These are phyloP conservation scores for Beauveria pseudobassiana DNA, from an alignment of 2,329 filamentous ascomycete genomes.

Conservation along the genomic window DNA sequence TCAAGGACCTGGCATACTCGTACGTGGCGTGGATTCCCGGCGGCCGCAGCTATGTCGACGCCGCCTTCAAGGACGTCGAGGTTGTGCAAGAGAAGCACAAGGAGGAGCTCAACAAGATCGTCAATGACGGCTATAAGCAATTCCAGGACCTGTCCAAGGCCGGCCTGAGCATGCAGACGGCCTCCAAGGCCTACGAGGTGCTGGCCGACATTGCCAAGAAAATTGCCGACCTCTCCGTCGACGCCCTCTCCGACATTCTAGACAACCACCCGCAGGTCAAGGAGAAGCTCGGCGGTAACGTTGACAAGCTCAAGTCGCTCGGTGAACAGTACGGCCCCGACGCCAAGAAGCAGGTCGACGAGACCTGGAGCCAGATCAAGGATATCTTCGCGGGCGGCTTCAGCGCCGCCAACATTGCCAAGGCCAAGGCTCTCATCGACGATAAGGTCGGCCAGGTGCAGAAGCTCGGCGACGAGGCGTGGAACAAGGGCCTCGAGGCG, in stretches of 20 bases:
- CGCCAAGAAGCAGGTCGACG: conserved; percentile 67
- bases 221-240: conserved; percentile 53
- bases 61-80: conserved; percentile 63
- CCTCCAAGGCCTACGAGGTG: conserved; percentile 52
- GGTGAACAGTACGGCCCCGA: conserved; percentile 65
- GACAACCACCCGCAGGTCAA: conserved; percentile 68
- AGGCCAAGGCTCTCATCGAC: conserved; percentile 55
- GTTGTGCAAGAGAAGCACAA: conserved; percentile 59
- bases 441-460: conserved; percentile 64
- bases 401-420: conserved; percentile 42
- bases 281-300: conserved; percentile 60
- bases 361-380: conserved; percentile 65
- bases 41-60: conserved; percentile 59
- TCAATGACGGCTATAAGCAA: conserved; percentile 60
- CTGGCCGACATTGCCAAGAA: conserved; percentile 54
- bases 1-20: conserved; percentile 58
- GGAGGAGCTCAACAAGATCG: conserved; percentile 61
- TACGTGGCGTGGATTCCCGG: conserved; percentile 69
- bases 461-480: conserved; percentile 67
- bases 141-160: conserved; percentile 53
- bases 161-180: conserved; percentile 56
- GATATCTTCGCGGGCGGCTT: conserved; percentile 57
- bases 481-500: conserved; percentile 63
- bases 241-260: conserved; percentile 56
- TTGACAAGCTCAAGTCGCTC: conserved; percentile 62